Percentiles rank a stretch among this genome's conserved stretches.
phyloP scores from a whole-genome alignment of 2,329 filamentous ascomycete species.

The Cercospora berteroae region DNA sequence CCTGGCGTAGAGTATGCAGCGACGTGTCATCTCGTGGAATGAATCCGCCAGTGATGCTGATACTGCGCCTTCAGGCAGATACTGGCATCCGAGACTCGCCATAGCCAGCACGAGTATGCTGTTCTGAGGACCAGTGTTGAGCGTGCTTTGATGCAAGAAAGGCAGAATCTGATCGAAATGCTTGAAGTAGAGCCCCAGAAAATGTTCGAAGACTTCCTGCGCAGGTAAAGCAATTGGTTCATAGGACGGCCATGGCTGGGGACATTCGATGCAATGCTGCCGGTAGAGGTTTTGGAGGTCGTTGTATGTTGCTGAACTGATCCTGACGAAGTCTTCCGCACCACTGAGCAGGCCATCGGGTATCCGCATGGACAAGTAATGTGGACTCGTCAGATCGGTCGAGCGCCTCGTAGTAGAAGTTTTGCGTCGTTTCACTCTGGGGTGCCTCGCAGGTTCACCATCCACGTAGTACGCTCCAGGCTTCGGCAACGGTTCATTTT shows the following conservation, averaged over 20 bases:
- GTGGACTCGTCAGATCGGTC: not conserved
- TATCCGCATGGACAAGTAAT: not conserved
- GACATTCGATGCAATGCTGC: constrained; percentile 13
- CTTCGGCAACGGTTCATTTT: constrained; percentile 6
- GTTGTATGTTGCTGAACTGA: constrained; percentile 10
- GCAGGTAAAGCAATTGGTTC: constrained; percentile 28
- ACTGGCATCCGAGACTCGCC: constrained; percentile 33
- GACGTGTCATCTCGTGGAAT: constrained; percentile 24
- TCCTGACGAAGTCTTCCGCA: not conserved
- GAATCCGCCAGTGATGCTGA: constrained; percentile 13
- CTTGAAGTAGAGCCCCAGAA: constrained; percentile 33
- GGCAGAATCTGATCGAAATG: constrained; percentile 35
- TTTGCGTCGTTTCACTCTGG: constrained; percentile 24
- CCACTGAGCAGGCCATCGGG: not conserved
- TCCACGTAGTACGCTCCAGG: constrained; percentile 30
- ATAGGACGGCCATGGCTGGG: constrained; percentile 20
- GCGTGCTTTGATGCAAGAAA: constrained; percentile 31
- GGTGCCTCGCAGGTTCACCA: constrained; percentile 28
- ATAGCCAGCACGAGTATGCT: constrained; percentile 33
- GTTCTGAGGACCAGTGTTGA: constrained; percentile 18
- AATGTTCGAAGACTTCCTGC: constrained; percentile 23
- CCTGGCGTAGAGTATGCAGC: constrained; percentile 12
- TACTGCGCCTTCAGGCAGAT: constrained; percentile 12
- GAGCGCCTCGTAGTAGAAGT: constrained; percentile 10
- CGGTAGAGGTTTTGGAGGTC: constrained; percentile 22